These are phyloP conservation scores for Tetrastigma voinierianum DNA, from an alignment of 164 flowering plant species.

Conservation along the genomic window DNA sequence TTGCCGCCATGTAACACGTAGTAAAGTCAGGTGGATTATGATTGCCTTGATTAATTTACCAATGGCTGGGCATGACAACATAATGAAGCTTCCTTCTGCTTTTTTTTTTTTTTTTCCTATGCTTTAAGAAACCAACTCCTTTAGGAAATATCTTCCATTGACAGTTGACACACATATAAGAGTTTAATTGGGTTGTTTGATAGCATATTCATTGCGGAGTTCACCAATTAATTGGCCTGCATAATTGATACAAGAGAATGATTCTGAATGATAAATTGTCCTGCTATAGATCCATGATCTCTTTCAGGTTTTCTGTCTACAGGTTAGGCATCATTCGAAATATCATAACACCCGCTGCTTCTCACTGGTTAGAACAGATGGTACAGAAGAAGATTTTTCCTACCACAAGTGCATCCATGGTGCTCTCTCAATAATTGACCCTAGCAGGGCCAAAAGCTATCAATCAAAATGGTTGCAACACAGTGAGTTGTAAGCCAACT, in stretches of 20 bases:
- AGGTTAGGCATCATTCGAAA: constrained; percentile 59
- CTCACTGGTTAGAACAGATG: constrained; percentile 55
- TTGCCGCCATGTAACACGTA: too few species aligned
- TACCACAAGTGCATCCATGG: constrained; percentile 71
- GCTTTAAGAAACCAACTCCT: too few species aligned
- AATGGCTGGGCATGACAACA: too few species aligned
- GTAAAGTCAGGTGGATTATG: too few species aligned
- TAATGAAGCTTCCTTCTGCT: too few species aligned
- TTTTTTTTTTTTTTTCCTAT: too few species aligned
- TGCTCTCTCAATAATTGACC: constrained; percentile 52
- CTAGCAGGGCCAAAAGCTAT: constrained; percentile 32
- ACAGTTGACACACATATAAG: too few species aligned
- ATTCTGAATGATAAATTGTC: background rate
- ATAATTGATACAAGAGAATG: background rate
- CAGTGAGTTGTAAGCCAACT: background rate
- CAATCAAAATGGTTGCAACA: constrained; percentile 28
- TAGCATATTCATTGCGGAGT: too few species aligned
- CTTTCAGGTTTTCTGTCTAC: constrained; percentile 6
- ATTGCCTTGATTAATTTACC: too few species aligned
- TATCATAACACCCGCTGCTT: constrained; percentile 59
- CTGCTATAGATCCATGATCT: background rate
- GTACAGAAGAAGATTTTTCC: constrained; percentile 75
- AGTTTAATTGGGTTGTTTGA: too few species aligned
- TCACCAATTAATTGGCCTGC: too few species aligned
- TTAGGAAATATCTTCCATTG: too few species aligned